A percentile compares a stretch with the other conserved stretches of the same genome.
phyloP scores from a whole-genome alignment of 1,284 basidiomycete genomes.

The Pisolithus thermaeus region DNA sequence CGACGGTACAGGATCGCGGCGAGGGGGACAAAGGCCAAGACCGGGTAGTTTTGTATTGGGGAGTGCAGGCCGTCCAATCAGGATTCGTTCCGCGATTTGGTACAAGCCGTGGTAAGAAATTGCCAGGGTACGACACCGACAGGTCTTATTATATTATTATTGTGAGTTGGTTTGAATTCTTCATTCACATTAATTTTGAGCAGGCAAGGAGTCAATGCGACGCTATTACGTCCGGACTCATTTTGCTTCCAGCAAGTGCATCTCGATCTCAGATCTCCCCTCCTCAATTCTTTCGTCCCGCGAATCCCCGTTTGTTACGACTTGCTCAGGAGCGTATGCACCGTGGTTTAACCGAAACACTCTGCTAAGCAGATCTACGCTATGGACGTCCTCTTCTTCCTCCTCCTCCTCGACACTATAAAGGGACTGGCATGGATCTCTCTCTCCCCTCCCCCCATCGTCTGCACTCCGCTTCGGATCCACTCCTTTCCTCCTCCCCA shows the following conservation, averaged over 20 bases:
- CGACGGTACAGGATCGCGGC: background rate
- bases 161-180: no score
- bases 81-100: no score
- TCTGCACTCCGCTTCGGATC: slow-evolving; percentile 14
- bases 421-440: slow-evolving; percentile 29
- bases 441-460: slow-evolving; percentile 16
- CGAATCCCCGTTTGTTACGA: slow-evolving; percentile 24
- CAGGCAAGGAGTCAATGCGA: slow-evolving; percentile 6
- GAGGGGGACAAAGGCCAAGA: no score
- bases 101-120: no score
- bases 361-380: slow-evolving; percentile 9
- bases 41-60: no score
- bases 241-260: slow-evolving; percentile 12
- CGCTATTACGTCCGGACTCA: background rate
- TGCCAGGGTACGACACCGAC: no score
- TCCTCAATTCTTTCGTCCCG: slow-evolving; percentile 23
- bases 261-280: slow-evolving; percentile 26
- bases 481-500: background rate
- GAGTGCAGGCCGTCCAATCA: no score
- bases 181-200: background rate
- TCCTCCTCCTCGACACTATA: slow-evolving; percentile 29
- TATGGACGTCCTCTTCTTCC: slow-evolving; percentile 21
- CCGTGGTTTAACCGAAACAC: slow-evolving; percentile 29
- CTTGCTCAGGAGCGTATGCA: slow-evolving; percentile 27
- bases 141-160: no score